Evolutionary conservation across 2,329 filamentous ascomycete species (phyloP).

Genomic region (Sporothrix euskadiensis): DNA sequence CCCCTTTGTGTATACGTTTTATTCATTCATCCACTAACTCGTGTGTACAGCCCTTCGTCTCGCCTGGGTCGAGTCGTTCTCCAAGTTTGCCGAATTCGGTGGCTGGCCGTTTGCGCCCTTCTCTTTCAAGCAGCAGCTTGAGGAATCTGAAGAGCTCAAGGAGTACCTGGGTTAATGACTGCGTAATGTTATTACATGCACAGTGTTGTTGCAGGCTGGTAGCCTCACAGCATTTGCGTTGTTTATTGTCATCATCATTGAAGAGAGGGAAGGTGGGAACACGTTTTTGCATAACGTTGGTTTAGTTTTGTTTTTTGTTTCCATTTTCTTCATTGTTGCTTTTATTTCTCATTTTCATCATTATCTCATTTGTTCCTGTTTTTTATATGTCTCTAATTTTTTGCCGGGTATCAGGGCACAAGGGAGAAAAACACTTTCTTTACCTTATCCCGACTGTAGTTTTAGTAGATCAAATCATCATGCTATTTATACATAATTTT

Average conservation of each 20-base stretch:
- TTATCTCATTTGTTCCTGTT: conserved; percentile 12
- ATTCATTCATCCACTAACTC: not conserved
- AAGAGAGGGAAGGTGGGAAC: not conserved
- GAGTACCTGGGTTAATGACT: conserved; percentile 52
- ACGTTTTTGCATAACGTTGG: conserved; percentile 12
- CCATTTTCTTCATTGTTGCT: conserved; percentile 9
- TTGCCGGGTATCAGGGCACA: not conserved
- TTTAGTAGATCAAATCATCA: conserved; percentile 22
- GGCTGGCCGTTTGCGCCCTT: conserved; percentile 87
- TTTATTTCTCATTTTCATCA: not conserved
- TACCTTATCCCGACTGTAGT: conserved; percentile 23
- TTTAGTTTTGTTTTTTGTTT: conserved; percentile 9
- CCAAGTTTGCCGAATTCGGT: conserved; percentile 92
- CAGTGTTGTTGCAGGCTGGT: not conserved
- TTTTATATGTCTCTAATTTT: conserved; percentile 20
- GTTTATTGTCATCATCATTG: conserved; percentile 17
- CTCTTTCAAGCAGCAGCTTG: conserved; percentile 78
- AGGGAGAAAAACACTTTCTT: not conserved
- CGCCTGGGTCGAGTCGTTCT: conserved; percentile 97
- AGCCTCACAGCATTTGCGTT: not conserved
- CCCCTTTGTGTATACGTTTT: not conserved
- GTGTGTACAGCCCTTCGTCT: conserved; percentile 60
- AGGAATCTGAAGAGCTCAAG: conserved; percentile 71
- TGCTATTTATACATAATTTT: not conserved
- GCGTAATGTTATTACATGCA: not conserved